Conservation (phyloP, 78 protist genomes). For the Capsaspora owczarzaki region DNA sequence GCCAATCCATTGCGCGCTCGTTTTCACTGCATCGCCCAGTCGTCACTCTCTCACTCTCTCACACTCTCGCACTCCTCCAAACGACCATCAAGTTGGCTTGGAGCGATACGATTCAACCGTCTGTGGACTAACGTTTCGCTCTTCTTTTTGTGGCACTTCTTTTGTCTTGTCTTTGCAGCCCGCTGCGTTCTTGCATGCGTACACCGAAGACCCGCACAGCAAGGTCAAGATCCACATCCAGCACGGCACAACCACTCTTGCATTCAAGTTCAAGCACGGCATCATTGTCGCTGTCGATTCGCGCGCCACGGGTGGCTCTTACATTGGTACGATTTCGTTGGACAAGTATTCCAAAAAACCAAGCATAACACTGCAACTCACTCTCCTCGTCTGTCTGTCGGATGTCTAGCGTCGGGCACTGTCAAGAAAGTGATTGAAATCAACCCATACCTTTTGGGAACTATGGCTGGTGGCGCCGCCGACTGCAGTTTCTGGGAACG, state of each 20-base stretch:
- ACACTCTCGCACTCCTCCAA: no score
- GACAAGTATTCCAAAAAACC: neutral
- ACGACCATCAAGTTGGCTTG: no score
- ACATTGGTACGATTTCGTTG: slow-evolving; percentile 55
- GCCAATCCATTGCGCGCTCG: no score
- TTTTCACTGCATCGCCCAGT: no score
- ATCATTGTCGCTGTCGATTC: slow-evolving; percentile 95
- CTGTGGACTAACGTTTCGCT: no score
- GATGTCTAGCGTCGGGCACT: slow-evolving; percentile 84
- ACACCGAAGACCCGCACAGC: neutral
- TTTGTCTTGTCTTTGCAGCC: neutral
- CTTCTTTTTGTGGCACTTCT: no score
- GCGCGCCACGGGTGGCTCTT: slow-evolving; percentile 92
- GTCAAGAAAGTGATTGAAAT: slow-evolving; percentile 98
- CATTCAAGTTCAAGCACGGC: slow-evolving; percentile 84
- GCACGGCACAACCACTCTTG: slow-evolving; percentile 99
- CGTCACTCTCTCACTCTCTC: no score
- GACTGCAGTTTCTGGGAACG: slow-evolving; percentile 99
- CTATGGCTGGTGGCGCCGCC: slow-evolving; percentile 99
- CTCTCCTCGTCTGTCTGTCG: neutral
- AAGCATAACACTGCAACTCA: no score
- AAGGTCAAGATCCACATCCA: slow-evolving; percentile 33
- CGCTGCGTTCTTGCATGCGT: neutral
- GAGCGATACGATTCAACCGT: no score
- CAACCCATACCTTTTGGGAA: slow-evolving; percentile 94